Percentiles rank a stretch among this genome's conserved stretches.
phyloP scores from a whole-genome alignment of 2,329 filamentous ascomycete genomes.

The Stachybotrys echinatus region DNA sequence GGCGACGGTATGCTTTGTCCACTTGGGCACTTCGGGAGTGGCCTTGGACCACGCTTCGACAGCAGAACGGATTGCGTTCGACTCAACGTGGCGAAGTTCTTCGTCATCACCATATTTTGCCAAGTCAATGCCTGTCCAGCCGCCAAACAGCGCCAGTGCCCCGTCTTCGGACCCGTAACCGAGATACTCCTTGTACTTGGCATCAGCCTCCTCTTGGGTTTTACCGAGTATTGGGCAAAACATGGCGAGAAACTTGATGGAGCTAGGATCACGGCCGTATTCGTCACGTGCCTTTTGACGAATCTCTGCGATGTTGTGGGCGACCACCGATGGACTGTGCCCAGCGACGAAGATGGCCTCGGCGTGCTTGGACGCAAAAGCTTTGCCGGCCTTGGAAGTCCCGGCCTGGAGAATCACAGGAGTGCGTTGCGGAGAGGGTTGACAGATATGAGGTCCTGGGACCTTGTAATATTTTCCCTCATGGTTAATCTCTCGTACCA shows the following conservation, averaged over 20 bases:
- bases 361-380: conserved; percentile 58
- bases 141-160: conserved; percentile 58
- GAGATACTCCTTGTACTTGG: conserved; percentile 43
- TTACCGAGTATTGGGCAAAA: conserved; percentile 53
- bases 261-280: conserved; percentile 45
- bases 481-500: conserved; percentile 59
- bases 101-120: conserved; percentile 60
- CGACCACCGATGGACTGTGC: conserved; percentile 49
- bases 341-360: conserved; percentile 60
- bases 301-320: conserved; percentile 52
- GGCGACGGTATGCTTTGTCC: conserved; percentile 27
- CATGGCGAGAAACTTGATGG: conserved; percentile 57
- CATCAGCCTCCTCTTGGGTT: conserved; percentile 54
- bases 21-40: conserved; percentile 22
- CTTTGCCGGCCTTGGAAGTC: conserved; percentile 48
- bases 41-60: conserved; percentile 41
- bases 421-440: conserved; percentile 58
- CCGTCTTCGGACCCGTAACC: conserved; percentile 56
- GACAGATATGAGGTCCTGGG: conserved; percentile 54
- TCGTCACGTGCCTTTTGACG: conserved; percentile 42
- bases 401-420: conserved; percentile 62
- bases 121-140: conserved; percentile 66
- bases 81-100: conserved; percentile 56
- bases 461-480: conserved; percentile 54
- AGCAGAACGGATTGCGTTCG: conserved; percentile 52